Conservation (phyloP, 2,329 filamentous ascomycete species). For the Fusarium piperis region DNA sequence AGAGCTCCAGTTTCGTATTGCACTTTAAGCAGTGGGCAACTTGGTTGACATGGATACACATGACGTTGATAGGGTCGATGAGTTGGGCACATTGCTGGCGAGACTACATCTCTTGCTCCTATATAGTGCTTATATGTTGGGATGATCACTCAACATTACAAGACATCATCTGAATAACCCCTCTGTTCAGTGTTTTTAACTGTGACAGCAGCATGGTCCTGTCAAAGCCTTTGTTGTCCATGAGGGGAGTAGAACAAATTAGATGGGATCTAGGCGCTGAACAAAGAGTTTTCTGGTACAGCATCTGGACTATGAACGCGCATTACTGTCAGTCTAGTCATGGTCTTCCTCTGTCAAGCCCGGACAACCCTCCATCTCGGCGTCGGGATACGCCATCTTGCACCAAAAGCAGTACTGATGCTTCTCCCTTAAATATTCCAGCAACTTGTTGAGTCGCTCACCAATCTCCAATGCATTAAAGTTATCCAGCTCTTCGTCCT, state of each 20-base stretch:
- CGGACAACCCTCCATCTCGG: conserved; percentile 85
- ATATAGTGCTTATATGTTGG: not conserved
- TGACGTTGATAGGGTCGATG: not conserved
- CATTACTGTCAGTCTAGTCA: conserved; percentile 49
- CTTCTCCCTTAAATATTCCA: conserved; percentile 74
- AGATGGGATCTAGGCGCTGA: not conserved
- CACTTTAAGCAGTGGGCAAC: not conserved
- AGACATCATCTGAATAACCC: not conserved
- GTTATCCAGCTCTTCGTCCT: conserved; percentile 81
- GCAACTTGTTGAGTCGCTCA: conserved; percentile 73
- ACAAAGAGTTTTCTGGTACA: not conserved
- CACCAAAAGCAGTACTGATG: conserved; percentile 96
- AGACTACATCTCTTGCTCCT: not conserved
- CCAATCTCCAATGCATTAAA: conserved; percentile 76
- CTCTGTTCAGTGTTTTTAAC: not conserved
- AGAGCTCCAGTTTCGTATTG: not conserved
- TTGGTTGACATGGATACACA: not conserved
- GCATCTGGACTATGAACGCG: not conserved
- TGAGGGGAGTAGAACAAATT: too few species aligned
- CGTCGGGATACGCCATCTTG: conserved; percentile 81
- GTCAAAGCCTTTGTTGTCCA: not conserved
- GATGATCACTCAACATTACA: not conserved
- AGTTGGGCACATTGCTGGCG: not conserved
- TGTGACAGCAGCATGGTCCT: not conserved
- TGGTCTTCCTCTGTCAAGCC: conserved; percentile 87